Conservation (phyloP, 306 rosid species). For the Sophora flavescens region DNA sequence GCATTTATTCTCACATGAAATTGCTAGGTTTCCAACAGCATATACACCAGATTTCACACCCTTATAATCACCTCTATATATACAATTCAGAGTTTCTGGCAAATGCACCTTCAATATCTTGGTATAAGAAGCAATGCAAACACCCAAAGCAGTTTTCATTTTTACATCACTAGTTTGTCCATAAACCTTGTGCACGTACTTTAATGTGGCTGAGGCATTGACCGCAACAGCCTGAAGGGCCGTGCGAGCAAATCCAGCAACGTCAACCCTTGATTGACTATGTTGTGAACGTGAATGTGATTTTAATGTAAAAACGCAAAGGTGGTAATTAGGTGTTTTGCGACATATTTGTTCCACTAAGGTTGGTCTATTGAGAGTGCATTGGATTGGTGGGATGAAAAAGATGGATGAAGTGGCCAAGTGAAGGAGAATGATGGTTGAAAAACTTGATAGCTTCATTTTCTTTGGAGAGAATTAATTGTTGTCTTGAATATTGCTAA, state of each 20-base stretch:
- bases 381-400: conserved; percentile 13
- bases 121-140: background rate
- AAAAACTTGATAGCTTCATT: conserved; percentile 2
- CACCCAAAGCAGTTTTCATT: background rate
- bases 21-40: background rate
- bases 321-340: conserved; percentile 1
- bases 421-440: background rate
- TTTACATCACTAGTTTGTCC: background rate
- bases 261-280: background rate
- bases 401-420: background rate
- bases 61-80: background rate
- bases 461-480: background rate
- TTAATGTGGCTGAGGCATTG: background rate
- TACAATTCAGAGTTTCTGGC: background rate
- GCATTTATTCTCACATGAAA: background rate
- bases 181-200: background rate
- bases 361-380: background rate
- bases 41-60: background rate
- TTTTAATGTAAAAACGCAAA: background rate
- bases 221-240: background rate
- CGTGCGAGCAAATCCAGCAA: background rate
- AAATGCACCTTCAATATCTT: background rate
- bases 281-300: background rate
- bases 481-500: background rate
- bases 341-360: background rate